These are phyloP conservation scores for Trichosporon coremiiforme DNA, from an alignment of 1,284 basidiomycete species.

Conservation along the genomic window DNA sequence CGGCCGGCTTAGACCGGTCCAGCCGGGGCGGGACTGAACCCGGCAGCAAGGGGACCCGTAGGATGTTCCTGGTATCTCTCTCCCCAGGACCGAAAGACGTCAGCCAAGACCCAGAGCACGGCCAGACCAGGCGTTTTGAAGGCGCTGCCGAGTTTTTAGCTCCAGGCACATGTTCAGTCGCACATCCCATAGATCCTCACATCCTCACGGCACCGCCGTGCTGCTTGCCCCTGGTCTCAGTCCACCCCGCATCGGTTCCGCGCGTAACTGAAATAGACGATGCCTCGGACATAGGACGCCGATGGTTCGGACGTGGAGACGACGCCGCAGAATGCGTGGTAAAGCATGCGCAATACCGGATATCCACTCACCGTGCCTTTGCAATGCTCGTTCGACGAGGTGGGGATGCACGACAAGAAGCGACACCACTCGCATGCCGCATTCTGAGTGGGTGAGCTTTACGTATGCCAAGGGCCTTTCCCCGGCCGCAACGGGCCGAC, in stretches of 20 bases:
- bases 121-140: background rate
- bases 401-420: slow-evolving; percentile 84
- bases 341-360: background rate
- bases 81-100: background rate
- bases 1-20: too few species aligned
- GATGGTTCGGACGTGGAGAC: background rate
- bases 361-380: slow-evolving; percentile 61
- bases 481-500: slow-evolving; percentile 9
- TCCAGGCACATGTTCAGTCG: background rate
- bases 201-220: too few species aligned
- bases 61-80: background rate
- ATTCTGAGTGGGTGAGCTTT: slow-evolving; percentile 32
- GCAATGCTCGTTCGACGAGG: slow-evolving; percentile 72
- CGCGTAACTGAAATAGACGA: background rate
- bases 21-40: background rate
- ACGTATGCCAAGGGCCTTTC: slow-evolving; percentile 17
- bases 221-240: too few species aligned
- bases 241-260: slow-evolving; percentile 1
- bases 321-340: slow-evolving; percentile 1
- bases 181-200: background rate
- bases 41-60: background rate
- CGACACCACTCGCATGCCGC: slow-evolving; percentile 85
- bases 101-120: background rate
- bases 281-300: too few species aligned
- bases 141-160: background rate